Conservation (phyloP, 768 basidiomycete genomes). For the Xerocomellus chrysenteron region DNA sequence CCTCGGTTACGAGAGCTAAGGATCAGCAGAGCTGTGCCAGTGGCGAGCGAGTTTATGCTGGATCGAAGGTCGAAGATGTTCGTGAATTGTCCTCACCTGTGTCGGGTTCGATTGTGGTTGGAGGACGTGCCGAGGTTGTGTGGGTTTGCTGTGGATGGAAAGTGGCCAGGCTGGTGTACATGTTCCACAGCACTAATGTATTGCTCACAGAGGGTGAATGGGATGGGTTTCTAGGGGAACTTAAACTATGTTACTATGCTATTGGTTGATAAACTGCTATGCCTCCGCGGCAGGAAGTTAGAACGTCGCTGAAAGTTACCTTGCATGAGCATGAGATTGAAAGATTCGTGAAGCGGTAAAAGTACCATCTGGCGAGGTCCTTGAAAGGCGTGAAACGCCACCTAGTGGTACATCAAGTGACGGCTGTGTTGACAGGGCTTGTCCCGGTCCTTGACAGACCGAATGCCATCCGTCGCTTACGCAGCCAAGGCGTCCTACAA, state of each 20-base stretch:
- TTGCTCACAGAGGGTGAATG: not conserved
- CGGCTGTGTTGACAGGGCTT: no score
- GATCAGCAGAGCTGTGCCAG: no score
- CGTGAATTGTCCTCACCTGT: not conserved
- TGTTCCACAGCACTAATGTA: not conserved
- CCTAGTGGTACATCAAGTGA: no score
- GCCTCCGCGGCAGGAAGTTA: not conserved
- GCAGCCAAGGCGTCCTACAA: conserved; percentile 83
- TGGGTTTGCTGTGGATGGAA: conserved; percentile 18
- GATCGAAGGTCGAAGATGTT: no score
- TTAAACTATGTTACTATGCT: not conserved
- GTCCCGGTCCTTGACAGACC: not conserved
- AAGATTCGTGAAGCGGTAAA: not conserved
- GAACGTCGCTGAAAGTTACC: not conserved
- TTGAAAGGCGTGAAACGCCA: no score
- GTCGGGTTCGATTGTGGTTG: conserved; percentile 17
- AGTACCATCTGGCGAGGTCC: no score
- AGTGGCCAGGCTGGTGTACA: conserved; percentile 23
- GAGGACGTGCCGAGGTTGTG: conserved; percentile 23
- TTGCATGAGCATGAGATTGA: conserved; percentile 2
- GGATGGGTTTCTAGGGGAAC: not conserved
- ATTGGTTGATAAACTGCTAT: not conserved
- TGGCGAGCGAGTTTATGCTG: no score
- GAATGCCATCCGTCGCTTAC: conserved; percentile 66
- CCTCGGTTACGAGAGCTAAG: no score